Base-by-base conservation (phyloP, 2,329 filamentous ascomycete genomes). In the Colletotrichum graminicola region DNA sequence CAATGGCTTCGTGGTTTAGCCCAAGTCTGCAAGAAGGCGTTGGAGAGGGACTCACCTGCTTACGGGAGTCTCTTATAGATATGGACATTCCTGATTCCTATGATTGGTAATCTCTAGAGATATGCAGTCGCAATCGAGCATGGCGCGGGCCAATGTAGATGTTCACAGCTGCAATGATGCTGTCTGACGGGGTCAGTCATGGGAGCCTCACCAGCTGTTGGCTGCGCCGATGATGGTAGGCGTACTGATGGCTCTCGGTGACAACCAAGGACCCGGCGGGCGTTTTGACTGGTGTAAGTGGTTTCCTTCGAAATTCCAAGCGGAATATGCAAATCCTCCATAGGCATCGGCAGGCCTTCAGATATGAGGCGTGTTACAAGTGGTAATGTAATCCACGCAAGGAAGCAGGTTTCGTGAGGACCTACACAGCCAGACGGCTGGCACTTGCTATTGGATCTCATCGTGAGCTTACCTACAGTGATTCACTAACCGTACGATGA, bases 101-200 rank as follows among this genome's bases (percentile, higher is more conserved):
- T 21, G n/a, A 57, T 54, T 71, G 64, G 57, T 47, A 54, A 39
- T 29, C 12, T 21, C n/a, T 14, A n/a, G 12, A 2, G 32, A 32
- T 18, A 6, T 43, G 47, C 57, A 69, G 65, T 47, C 57, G 60
- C 60, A 51, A 21, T 39, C 47, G 41, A 47, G 29, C 45, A 39
- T 36, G 29, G 16, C 34, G 29, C 26, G 23, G 43, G 4, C 21
- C 8, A 39, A 72, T 64, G 54, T 64, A 34, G 55, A 72, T 52
- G 55, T 64, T 63, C 66, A 72, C 54, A 64, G 69, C 69, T 65
- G 36, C 52, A 34, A 21, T 43, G 39, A 72, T 39, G 66, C 69
- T 65, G 36, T 69, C 41, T 43, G 21, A n/a, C 34, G 26, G 29
- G 47, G 23, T 43, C 60, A 49, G n/a, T 47, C 1, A 56, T 55